Evolutionary conservation across 192 early-diverging fungal species (phyloP), one percentile per base, ranked within the genome.

Genomic region (Linderina pennispora): DNA sequence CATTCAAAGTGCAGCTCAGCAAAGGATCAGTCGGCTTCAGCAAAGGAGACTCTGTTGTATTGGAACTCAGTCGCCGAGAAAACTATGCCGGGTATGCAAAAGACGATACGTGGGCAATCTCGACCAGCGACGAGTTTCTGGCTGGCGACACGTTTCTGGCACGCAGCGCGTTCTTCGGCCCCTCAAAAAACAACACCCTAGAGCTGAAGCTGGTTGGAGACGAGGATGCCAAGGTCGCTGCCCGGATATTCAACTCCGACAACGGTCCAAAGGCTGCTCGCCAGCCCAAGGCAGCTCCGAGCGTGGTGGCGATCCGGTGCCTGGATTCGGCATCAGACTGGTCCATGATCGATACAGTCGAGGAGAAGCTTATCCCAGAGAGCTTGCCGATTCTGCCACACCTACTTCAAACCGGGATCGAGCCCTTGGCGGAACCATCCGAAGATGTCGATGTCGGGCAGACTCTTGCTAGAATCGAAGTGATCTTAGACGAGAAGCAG

Each of bases 21-120:
- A 23, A 32, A 10, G 48, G 48, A 2, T 23, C 39, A 8, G 48
- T 74, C 14, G 22, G 25, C 14, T 50, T 65, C 25, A 14, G 18
- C 16, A 58, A 55, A 15, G 62, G 55, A 15, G 72, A 69, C 40
- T 49, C 53, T 22, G 42, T 75, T 15, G 36, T 40, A 7, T 23
- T 75, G 28, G 65, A 69, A 22, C 53, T 75, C 8, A 59, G 57
- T 24, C 32, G 58, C 8, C 55, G 65, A 16, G 72, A 75, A 31
- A 48, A 55, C 36, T 55, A 60, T 22, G 37, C 55, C 8, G 56
- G 60, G 9, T 75, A 68, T 37, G 55, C 61, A 21, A 60, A 58
- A 23, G 56, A 68, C 47, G 72, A 75, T 23, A 67, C 64, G 18
- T 75, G 72, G 72, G 59, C 61, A 8, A 54, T 75, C 11, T 64